These are phyloP conservation scores for Ogataea paradorogensis DNA, from an alignment of 805 yeast species.

Conservation along the genomic window DNA sequence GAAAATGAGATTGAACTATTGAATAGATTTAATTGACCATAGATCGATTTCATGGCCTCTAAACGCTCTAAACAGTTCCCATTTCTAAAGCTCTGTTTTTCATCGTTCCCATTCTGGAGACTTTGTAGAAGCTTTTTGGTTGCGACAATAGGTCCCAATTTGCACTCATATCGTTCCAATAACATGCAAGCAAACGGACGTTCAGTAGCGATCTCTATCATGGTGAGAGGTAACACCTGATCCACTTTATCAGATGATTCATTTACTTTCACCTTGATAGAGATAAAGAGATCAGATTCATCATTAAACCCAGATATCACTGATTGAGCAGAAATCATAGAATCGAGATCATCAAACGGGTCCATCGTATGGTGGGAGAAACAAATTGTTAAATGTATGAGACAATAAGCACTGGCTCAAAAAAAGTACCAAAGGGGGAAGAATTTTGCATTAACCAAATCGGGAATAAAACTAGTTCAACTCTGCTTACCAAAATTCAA, in stretches of 20 bases:
- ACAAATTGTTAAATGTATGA: not conserved
- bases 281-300: conserved; percentile 11
- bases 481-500: too few species aligned
- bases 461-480: not conserved
- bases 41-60: conserved; percentile 5
- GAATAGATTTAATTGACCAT: not conserved
- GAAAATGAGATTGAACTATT: not conserved
- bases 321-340: conserved; percentile 14
- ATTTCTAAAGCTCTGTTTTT: not conserved
- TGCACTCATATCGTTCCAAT: conserved; percentile 2
- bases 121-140: conserved; percentile 7
- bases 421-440: conserved; percentile 1
- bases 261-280: conserved; percentile 2
- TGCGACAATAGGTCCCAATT: conserved; percentile 3
- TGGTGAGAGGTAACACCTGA: not conserved
- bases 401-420: not conserved
- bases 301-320: conserved; percentile 21
- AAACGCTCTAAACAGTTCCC: conserved; percentile 1
- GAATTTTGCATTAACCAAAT: conserved; percentile 4
- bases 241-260: not conserved
- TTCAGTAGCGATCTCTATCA: not conserved
- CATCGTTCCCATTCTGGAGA: not conserved
- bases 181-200: conserved; percentile 1
- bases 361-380: not conserved
- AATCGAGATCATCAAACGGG: not conserved